Percentiles rank a stretch among this genome's conserved stretches.
Evolutionary conservation across 2,329 filamentous ascomycete species (phyloP).

Genomic region (Tolypocladium endophyticum): DNA sequence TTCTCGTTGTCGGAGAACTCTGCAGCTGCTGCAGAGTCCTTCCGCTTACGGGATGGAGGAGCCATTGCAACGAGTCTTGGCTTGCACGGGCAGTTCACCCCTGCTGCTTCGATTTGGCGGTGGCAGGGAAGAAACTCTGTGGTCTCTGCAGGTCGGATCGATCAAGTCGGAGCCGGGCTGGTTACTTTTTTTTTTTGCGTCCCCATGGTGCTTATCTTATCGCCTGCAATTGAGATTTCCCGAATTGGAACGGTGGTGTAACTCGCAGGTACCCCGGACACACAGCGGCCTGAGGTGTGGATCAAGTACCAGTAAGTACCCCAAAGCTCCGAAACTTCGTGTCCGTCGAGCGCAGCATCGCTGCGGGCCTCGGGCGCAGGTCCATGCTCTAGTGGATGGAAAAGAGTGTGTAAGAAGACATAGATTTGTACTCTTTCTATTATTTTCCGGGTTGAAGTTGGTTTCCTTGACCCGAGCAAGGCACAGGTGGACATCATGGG

Average conservation of each 20-base stretch:
- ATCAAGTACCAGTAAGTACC: neutral
- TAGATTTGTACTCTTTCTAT: too few species aligned
- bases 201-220: neutral
- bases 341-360: too few species aligned
- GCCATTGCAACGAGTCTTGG: constrained; percentile 2
- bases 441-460: too few species aligned
- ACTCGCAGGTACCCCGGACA: neutral
- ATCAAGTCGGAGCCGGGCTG: neutral
- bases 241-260: neutral
- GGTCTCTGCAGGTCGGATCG: neutral
- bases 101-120: neutral
- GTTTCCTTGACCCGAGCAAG: too few species aligned
- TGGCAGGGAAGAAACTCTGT: neutral
- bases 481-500: too few species aligned
- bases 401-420: too few species aligned
- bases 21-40: constrained; percentile 46
- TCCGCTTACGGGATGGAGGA: constrained; percentile 47
- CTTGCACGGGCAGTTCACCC: neutral
- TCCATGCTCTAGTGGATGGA: too few species aligned
- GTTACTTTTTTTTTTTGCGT: neutral
- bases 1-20: constrained; percentile 39
- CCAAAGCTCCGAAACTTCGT: neutral
- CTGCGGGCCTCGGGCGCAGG: too few species aligned
- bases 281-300: neutral
- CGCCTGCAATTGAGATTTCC: neutral